Evolutionary conservation across 345 rosid genomes (phyloP).

Genomic region (Mallotus nudiflorus): DNA sequence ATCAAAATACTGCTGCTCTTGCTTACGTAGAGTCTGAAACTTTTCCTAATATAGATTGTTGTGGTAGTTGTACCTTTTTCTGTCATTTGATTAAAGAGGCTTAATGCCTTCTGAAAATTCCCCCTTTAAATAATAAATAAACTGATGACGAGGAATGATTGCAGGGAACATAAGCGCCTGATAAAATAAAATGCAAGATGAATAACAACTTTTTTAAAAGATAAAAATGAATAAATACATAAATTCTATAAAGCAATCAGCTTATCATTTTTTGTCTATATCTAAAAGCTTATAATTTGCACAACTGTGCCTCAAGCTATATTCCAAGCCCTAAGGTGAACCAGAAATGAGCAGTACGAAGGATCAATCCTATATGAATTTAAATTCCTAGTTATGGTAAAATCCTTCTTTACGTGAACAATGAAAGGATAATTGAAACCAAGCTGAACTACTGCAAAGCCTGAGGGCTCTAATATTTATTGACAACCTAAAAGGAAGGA

Average conservation of each 20-base stretch:
- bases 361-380: neutral
- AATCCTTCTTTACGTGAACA: neutral
- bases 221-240: neutral
- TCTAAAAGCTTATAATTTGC: neutral
- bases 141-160: no score
- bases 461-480: neutral
- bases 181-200: neutral
- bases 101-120: no score
- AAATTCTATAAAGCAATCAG: neutral
- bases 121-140: conserved; percentile 14
- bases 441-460: neutral
- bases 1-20: conserved; percentile 90
- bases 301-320: neutral
- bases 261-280: no score
- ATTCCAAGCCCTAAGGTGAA: neutral
- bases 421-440: neutral
- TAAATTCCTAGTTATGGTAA: neutral
- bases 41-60: no score
- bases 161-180: conserved; percentile 4
- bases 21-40: conserved; percentile 85
- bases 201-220: no score
- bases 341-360: neutral
- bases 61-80: no score
- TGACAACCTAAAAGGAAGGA: neutral
- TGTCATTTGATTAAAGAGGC: no score